phyloP scores from a whole-genome alignment of 345 rosid genomes.

The Laguncularia racemosa region DNA sequence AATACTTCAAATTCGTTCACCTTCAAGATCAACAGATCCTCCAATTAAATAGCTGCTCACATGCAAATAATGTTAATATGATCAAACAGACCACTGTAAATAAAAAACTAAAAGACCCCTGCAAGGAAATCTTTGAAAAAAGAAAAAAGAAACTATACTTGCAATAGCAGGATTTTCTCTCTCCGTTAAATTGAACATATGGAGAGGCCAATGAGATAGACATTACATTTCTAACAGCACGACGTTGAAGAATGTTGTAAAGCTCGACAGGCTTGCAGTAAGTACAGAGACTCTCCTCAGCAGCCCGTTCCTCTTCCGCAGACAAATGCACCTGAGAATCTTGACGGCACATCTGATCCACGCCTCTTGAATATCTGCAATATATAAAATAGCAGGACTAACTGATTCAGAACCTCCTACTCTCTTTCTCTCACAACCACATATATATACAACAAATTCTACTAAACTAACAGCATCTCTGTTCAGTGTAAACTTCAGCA shows the following conservation, averaged over 20 bases:
- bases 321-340: slow-evolving; percentile 69
- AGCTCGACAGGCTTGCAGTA: slow-evolving; percentile 99
- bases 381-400: background rate
- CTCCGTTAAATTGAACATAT: background rate
- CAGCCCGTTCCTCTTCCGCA: slow-evolving; percentile 80
- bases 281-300: slow-evolving; percentile 72
- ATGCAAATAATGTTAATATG: too few relatives aligned
- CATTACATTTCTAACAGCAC: slow-evolving; percentile 64
- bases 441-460: background rate
- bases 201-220: slow-evolving; percentile 4
- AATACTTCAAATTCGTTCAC: too few relatives aligned
- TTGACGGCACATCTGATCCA: slow-evolving; percentile 92
- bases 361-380: slow-evolving; percentile 67
- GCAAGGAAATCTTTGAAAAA: too few relatives aligned
- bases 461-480: background rate
- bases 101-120: too few relatives aligned
- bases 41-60: too few relatives aligned
- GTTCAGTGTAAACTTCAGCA: too few relatives aligned
- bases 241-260: slow-evolving; percentile 91
- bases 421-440: background rate
- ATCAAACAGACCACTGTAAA: too few relatives aligned
- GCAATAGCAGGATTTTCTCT: too few relatives aligned
- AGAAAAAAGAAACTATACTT: too few relatives aligned
- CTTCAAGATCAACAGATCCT: too few relatives aligned
- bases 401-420: background rate